These are phyloP conservation scores for Pyracantha coccinea DNA, from an alignment of 331 rosid species.

Conservation along the genomic window DNA sequence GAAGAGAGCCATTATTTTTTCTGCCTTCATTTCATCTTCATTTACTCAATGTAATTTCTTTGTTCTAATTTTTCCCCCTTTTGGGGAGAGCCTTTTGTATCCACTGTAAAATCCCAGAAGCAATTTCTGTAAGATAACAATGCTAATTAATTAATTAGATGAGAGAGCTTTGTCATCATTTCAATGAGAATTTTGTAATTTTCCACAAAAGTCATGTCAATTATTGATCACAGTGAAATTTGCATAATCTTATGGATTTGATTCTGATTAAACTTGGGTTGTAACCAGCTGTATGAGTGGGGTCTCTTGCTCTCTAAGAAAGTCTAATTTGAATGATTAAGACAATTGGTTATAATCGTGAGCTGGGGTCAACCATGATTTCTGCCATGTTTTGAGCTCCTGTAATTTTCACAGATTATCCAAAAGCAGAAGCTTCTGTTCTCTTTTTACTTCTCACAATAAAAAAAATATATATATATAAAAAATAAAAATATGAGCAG, in stretches of 20 bases:
- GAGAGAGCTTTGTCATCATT: constrained; percentile 18
- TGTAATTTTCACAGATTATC: constrained; percentile 32
- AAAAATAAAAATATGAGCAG: not conserved
- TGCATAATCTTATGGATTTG: constrained; percentile 51
- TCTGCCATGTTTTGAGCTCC: constrained; percentile 36
- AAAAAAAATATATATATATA: too few species aligned
- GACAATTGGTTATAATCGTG: constrained; percentile 26
- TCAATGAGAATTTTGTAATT: not conserved
- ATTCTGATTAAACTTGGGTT: constrained; percentile 41
- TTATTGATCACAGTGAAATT: constrained; percentile 33
- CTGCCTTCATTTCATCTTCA: constrained; percentile 8
- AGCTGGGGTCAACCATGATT: constrained; percentile 52
- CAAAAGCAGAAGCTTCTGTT: constrained; percentile 46
- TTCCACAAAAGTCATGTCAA: constrained; percentile 40
- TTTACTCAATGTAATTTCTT: constrained; percentile 23
- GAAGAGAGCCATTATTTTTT: constrained; percentile 29
- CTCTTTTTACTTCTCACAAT: constrained; percentile 12
- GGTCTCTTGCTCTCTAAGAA: constrained; percentile 23
- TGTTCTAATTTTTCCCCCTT: constrained; percentile 19
- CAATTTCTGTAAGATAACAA: constrained; percentile 56
- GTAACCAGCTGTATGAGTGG: constrained; percentile 89
- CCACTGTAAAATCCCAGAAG: constrained; percentile 60
- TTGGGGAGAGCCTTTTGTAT: constrained; percentile 17
- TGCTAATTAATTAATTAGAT: constrained; percentile 34
- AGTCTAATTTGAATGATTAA: constrained; percentile 58